Evolutionary conservation across 495 filamentous ascomycete species (phyloP).

Genomic region (Tuber borchii): DNA sequence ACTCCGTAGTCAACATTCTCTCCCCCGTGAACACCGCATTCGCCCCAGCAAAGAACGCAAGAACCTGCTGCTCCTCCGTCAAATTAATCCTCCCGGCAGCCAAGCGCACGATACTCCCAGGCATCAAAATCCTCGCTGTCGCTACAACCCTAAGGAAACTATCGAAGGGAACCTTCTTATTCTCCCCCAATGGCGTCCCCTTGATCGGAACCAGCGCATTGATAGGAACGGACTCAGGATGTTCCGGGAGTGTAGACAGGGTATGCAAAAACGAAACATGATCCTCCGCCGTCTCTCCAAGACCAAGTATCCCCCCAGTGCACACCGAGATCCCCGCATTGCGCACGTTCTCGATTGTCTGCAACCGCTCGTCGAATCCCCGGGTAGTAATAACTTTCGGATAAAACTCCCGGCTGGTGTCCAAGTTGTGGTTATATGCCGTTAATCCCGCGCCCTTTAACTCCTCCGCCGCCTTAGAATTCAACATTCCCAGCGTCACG

Average conservation of each 20-base stretch:
- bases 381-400: constrained; percentile 72
- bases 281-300: constrained; percentile 68
- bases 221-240: constrained; percentile 79
- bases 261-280: constrained; percentile 74
- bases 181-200: constrained; percentile 71
- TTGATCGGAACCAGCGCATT: constrained; percentile 81
- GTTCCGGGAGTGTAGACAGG: constrained; percentile 63
- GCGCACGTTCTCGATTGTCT: constrained; percentile 66
- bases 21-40: constrained; percentile 87
- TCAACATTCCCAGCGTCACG: constrained; percentile 85
- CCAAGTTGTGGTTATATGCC: constrained; percentile 85
- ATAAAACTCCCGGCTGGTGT: constrained; percentile 80
- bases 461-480: constrained; percentile 66
- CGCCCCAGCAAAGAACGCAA: constrained; percentile 78
- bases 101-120: constrained; percentile 70
- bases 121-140: constrained; percentile 70
- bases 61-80: constrained; percentile 71
- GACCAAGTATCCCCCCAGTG: constrained; percentile 71
- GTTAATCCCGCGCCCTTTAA: constrained; percentile 75
- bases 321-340: constrained; percentile 81
- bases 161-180: constrained; percentile 62
- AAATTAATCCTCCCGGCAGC: constrained; percentile 73
- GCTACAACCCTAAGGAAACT: constrained; percentile 66
- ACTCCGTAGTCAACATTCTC: constrained; percentile 85
- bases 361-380: constrained; percentile 73